Evolutionary conservation across 257 asterid species (phyloP).

Genomic region (Primulina huaijiensis): DNA sequence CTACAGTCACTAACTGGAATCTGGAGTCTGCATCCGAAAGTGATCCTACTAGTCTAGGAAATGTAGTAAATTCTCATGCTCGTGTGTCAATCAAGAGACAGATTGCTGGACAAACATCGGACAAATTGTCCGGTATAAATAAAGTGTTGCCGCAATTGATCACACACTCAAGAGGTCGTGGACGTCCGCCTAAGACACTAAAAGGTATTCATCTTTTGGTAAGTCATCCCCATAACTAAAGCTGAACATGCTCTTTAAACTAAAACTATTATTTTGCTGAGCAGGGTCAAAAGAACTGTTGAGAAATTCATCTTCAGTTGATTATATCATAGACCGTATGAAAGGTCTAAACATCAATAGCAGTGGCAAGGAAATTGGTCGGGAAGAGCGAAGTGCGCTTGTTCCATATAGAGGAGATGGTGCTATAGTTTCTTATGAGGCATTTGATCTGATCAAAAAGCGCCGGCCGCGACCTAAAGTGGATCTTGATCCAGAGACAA

Average conservation of each 20-base stretch:
- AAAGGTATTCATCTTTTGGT: constrained; percentile 38
- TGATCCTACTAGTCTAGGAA: constrained; percentile 27
- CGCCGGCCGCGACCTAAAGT: constrained; percentile 72
- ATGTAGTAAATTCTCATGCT: constrained; percentile 31
- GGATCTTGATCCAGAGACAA: constrained; percentile 90
- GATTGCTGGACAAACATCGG: constrained; percentile 31
- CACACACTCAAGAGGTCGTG: constrained; percentile 26
- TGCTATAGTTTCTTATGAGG: constrained; percentile 53
- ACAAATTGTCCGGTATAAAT: constrained; percentile 29
- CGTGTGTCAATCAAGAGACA: constrained; percentile 27
- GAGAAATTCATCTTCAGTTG: constrained; percentile 30
- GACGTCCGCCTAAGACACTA: constrained; percentile 37
- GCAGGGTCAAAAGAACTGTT: constrained; percentile 46
- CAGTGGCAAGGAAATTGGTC: constrained; percentile 26
- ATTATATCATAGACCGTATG: constrained; percentile 42
- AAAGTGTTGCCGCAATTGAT: constrained; percentile 34
- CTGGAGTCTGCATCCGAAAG: constrained; percentile 29
- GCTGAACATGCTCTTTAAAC: constrained; percentile 19
- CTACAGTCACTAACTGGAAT: constrained; percentile 34
- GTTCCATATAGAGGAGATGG: constrained; percentile 68
- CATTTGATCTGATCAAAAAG: constrained; percentile 45
- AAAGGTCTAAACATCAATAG: constrained; percentile 39
- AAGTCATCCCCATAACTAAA: constrained; percentile 8
- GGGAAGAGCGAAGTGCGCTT: constrained; percentile 46
- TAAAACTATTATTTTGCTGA: constrained; percentile 20